Base-by-base conservation (phyloP, 83 land plant genomes). In the Diphasiastrum complanatum region DNA sequence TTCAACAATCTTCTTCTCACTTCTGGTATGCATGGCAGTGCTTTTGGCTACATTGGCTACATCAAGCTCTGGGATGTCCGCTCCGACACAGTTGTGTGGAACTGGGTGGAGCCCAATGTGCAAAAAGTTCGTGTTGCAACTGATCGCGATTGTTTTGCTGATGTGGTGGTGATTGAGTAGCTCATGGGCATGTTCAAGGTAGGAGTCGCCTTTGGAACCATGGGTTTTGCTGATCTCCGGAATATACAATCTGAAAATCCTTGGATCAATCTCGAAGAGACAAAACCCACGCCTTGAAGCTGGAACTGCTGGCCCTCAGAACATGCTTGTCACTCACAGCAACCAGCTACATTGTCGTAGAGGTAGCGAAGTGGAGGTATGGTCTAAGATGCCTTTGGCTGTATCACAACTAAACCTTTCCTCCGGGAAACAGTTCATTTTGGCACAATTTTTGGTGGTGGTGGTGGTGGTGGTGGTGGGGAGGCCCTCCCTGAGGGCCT, bases 11-110 rank as follows among this genome's bases (percentile, higher is more conserved):
- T 85, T 20, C 54, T 91, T 5, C 55, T 84, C 50, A 79, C 75
- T 5, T 60, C 41, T 12, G 60, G 83, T 18, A 78, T 87, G n/a
- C 81, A 78, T 24, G 47, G 74, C 1, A 95, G 97, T 0, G 78
- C 97, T 14, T 91, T 91, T 52, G 95, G 97, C 1, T 91, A 70
- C 71, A 72, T 83, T 6, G 90, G 97, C 11, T 91, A 87, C 72
- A 69, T 87, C 35, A 59, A 95, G 37, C 71, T 91, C 12, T 91
- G 85, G 87, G 97, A 91, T 54, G 64, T 75, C 6, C 66, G 97
- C 50, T 33, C 81, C 1, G 79, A 83, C 22, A 70, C 67, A 16
- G 67, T 71, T 56, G 95, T 87, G 0, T 87, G 93, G 95, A 90
- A 91, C 53, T 81, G 85, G 77, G 74, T 51, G 50, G 97, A 91